Base-by-base conservation (phyloP, 1,284 basidiomycete genomes). In the Athelia psychrophila region DNA sequence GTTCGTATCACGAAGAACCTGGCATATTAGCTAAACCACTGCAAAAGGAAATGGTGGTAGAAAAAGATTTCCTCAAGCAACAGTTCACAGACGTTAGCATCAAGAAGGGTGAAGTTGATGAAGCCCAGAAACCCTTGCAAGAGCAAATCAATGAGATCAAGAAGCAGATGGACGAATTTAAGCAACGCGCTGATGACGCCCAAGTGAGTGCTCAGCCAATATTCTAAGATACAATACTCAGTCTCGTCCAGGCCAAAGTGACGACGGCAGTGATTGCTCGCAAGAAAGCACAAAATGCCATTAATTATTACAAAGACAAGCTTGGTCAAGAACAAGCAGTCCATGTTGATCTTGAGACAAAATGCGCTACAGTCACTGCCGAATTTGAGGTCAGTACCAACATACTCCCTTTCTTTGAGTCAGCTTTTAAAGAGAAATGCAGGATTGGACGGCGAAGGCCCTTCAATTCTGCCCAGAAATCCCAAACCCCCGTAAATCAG, bases 361-460 rank as follows among this genome's bases (percentile, higher is more conserved):
- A 69, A 2, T 76, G 76, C 2, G 71, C 78, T 16, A 65, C 75
- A 5, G 61, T 84, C n/a, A 72, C 86, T 56, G 66, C 74, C 49
- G 86, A 89, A 60, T 86, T 84, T 54, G 64, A 72, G 61, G 84
- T 84, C 75, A 63, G 46, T 49, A 19, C 33, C 35, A 38, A 13
- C n/a, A 20, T 22, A 49, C n/a, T 27, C 18, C 10, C 44, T 49
- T 20, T 20, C 22, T 38, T 10, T 35, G 15, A 18, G 9, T 5
- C 30, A 12, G n/a, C n/a, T n/a, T n/a, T n/a, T n/a, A n/a, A n/a
- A n/a, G n/a, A n/a, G n/a, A n/a, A n/a, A n/a, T n/a, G n/a, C 59
- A 91, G 80, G 72, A 73, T 30, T 93, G 91, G 86, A 82, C 80
- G 1, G 69, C 64, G 4, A 77, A 80, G 45, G 93, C 92, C 4